A percentile compares a stretch with the other conserved stretches of the same genome.
phyloP scores from a whole-genome alignment of 2,329 filamentous ascomycete genomes.

The Neofusicoccum laricinum region DNA sequence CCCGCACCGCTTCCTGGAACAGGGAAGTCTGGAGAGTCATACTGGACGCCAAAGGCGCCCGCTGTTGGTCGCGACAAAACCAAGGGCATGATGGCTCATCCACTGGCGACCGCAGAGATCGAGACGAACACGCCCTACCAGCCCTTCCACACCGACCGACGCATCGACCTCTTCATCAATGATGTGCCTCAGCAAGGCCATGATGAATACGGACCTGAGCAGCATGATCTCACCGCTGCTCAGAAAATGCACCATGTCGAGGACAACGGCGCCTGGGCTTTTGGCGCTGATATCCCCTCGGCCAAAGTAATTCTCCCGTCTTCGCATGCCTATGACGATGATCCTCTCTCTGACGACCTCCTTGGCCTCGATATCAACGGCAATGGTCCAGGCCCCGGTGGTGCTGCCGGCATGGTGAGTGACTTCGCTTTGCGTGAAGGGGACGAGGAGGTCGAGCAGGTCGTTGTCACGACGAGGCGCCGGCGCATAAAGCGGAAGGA shows the following conservation, averaged over 20 bases:
- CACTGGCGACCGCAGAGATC: constrained; percentile 76
- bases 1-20: constrained; percentile 5
- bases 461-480: constrained; percentile 77
- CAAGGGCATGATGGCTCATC: constrained; percentile 10
- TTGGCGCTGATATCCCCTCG: constrained; percentile 40
- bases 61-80: background rate
- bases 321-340: constrained; percentile 32
- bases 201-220: constrained; percentile 26
- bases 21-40: background rate
- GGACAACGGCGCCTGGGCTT: constrained; percentile 48
- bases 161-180: constrained; percentile 70
- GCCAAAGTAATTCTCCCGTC: constrained; percentile 34
- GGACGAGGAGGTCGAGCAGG: constrained; percentile 65
- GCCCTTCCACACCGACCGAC: constrained; percentile 87
- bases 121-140: constrained; percentile 95
- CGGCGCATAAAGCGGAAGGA: constrained; percentile 53
- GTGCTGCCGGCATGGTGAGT: constrained; percentile 39
- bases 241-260: constrained; percentile 28
- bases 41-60: constrained; percentile 13
- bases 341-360: constrained; percentile 37
- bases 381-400: constrained; percentile 27
- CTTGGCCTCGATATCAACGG: constrained; percentile 38
- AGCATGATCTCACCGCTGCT: constrained; percentile 22
- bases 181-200: constrained; percentile 26
- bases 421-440: constrained; percentile 51